These are phyloP conservation scores for Exophiala calicioides DNA, from an alignment of 2,329 filamentous ascomycete species.

Conservation along the genomic window DNA sequence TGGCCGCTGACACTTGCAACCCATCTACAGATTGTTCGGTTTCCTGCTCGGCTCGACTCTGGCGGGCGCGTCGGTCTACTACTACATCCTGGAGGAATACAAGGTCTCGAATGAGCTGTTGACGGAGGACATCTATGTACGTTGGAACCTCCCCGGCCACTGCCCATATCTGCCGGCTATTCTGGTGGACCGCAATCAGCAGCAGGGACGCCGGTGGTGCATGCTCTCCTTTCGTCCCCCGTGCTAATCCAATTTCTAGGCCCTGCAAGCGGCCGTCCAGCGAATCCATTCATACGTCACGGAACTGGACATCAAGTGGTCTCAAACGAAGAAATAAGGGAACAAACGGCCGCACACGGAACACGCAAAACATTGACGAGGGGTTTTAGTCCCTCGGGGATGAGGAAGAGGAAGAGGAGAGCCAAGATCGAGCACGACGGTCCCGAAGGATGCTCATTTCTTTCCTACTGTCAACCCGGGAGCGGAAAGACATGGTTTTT, in stretches of 20 bases:
- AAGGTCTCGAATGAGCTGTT: conserved; percentile 89
- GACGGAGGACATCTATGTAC: conserved; percentile 93
- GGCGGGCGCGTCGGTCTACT: conserved; percentile 80
- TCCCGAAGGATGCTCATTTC: too few species aligned
- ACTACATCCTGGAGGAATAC: conserved; percentile 92
- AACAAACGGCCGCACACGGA: background rate
- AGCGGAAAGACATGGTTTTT: conserved; percentile 1
- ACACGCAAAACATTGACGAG: background rate
- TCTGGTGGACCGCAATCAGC: background rate
- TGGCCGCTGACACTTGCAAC: too few species aligned
- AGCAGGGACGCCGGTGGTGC: background rate
- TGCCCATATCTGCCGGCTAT: background rate
- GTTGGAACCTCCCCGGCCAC: conserved; percentile 42
- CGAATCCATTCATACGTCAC: conserved; percentile 81
- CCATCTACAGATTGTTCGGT: conserved; percentile 85
- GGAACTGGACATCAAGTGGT: conserved; percentile 77
- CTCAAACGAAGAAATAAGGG: conserved; percentile 42
- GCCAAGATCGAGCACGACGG: too few species aligned
- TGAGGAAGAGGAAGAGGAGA: too few species aligned
- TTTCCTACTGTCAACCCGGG: background rate
- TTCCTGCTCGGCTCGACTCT: conserved; percentile 84
- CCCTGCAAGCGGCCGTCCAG: conserved; percentile 83
- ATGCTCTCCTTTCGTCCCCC: background rate
- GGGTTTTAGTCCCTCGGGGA: background rate
- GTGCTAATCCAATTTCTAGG: conserved; percentile 52